These are phyloP conservation scores for Carex pumila DNA, from an alignment of 176 grass and related monocot species.

Conservation along the genomic window DNA sequence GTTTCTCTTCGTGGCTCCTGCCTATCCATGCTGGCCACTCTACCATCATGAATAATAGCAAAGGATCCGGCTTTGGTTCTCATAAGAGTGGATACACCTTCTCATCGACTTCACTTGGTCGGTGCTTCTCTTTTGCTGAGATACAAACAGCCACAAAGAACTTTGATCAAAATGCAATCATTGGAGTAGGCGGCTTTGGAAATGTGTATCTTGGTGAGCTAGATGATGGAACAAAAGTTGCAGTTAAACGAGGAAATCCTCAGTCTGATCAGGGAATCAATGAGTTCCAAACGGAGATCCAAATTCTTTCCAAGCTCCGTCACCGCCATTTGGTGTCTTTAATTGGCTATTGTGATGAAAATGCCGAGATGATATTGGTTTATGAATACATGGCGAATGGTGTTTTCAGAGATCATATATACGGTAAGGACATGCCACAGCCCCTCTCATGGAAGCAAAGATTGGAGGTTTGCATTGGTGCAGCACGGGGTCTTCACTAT, in stretches of 20 bases:
- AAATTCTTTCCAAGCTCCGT: conserved; percentile 95
- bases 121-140: conserved; percentile 77
- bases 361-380: conserved; percentile 92
- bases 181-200: conserved; percentile 92
- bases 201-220: conserved; percentile 94
- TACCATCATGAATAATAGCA: conserved; percentile 50
- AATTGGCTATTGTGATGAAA: conserved; percentile 99
- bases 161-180: conserved; percentile 70
- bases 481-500: conserved; percentile 78
- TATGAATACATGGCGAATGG: conserved; percentile 99
- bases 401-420: conserved; percentile 82
- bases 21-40: conserved; percentile 73
- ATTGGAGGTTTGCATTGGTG: conserved; percentile 99
- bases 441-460: conserved; percentile 92
- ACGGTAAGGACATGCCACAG: conserved; percentile 33
- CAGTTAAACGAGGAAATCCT: conserved; percentile 84
- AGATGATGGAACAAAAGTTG: conserved; percentile 78
- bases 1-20: conserved; percentile 98
- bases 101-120: conserved; percentile 62
- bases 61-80: conserved; percentile 49
- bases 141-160: conserved; percentile 69
- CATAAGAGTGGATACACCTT: conserved; percentile 76
- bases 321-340: conserved; percentile 93
- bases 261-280: conserved; percentile 94
- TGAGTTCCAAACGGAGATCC: conserved; percentile 98